A percentile compares a stretch with the other conserved stretches of the same genome.
Conservation (phyloP, 2,329 filamentous ascomycete species). For the Neofusicoccum cordaticola region DNA sequence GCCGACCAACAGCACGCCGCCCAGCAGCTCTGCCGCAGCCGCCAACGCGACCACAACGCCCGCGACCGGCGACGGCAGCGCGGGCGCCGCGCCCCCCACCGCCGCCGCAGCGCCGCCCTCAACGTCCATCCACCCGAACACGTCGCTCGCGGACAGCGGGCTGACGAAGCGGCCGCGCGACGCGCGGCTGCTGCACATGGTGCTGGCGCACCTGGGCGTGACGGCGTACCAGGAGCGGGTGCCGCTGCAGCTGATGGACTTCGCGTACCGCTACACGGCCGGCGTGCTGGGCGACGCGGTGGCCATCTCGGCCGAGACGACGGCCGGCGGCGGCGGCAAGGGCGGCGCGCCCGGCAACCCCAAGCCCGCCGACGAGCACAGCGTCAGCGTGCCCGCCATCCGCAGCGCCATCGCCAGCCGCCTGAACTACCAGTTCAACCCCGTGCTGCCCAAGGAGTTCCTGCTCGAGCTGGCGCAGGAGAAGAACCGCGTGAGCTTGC, state of each 20-base stretch:
- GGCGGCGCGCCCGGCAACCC: conserved; percentile 25
- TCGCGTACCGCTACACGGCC: conserved; percentile 78
- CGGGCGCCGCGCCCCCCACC: conserved; percentile 22
- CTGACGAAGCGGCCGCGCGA: conserved; percentile 64
- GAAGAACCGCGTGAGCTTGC: conserved; percentile 64
- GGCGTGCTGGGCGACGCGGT: conserved; percentile 69
- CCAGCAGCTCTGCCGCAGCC: conserved; percentile 38
- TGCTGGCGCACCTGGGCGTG: conserved; percentile 75
- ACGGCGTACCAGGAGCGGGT: conserved; percentile 79
- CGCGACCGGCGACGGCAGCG: conserved; percentile 21
- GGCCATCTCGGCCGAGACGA: conserved; percentile 32
- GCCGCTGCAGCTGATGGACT: conserved; percentile 77
- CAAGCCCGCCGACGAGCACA: conserved; percentile 38
- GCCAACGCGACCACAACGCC: conserved; percentile 22
- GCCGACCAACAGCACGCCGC: conserved; percentile 20
- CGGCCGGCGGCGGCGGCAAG: conserved; percentile 2
- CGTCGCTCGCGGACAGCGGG: conserved; percentile 33
- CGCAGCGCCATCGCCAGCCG: conserved; percentile 70
- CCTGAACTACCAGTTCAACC: conserved; percentile 67
- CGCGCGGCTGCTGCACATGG: conserved; percentile 73
- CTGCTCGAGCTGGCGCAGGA: conserved; percentile 71
- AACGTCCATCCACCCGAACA: conserved; percentile 29
- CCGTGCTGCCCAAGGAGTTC: conserved; percentile 68
- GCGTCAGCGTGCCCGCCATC: conserved; percentile 64
- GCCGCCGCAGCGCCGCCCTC: conserved; percentile 17